Evolutionary conservation across 768 basidiomycete genomes (phyloP).

Genomic region (Tulasnella calospora): DNA sequence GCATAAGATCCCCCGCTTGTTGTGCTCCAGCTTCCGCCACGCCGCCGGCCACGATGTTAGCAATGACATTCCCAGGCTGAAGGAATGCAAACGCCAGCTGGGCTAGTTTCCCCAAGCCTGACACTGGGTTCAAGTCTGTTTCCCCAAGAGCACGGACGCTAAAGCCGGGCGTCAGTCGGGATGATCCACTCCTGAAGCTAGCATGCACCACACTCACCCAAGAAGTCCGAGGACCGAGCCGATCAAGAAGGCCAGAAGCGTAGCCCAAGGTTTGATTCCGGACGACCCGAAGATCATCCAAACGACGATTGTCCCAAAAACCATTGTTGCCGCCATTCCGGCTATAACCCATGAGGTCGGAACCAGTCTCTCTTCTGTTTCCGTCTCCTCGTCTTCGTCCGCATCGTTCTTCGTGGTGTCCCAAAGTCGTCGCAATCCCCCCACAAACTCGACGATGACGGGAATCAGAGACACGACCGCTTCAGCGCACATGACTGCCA

Average conservation of each 20-base stretch:
- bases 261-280: constrained; percentile 95
- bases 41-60: constrained; percentile 94
- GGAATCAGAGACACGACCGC: constrained; percentile 81
- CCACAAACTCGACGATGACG: constrained; percentile 53
- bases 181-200: background rate
- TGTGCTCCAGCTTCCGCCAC: constrained; percentile 95
- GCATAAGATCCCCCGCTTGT: constrained; percentile 98
- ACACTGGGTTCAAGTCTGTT: constrained; percentile 89
- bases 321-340: constrained; percentile 59
- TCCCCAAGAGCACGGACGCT: constrained; percentile 93
- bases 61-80: constrained; percentile 92
- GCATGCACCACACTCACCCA: constrained; percentile 50
- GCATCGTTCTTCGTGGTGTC: constrained; percentile 4
- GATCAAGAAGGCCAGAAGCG: constrained; percentile 72
- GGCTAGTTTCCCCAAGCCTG: constrained; percentile 89
- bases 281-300: constrained; percentile 87
- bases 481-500: constrained; percentile 95
- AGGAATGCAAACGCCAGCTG: constrained; percentile 92
- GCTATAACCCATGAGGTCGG: constrained; percentile 69
- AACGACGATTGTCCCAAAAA: constrained; percentile 70
- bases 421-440: background rate
- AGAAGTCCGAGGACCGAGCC: constrained; percentile 82
- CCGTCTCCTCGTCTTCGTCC: constrained; percentile 56
- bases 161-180: background rate
- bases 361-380: constrained; percentile 74